Evolutionary conservation across 1,284 basidiomycete species (phyloP).

Genomic region (Ustilago cynodontis): DNA sequence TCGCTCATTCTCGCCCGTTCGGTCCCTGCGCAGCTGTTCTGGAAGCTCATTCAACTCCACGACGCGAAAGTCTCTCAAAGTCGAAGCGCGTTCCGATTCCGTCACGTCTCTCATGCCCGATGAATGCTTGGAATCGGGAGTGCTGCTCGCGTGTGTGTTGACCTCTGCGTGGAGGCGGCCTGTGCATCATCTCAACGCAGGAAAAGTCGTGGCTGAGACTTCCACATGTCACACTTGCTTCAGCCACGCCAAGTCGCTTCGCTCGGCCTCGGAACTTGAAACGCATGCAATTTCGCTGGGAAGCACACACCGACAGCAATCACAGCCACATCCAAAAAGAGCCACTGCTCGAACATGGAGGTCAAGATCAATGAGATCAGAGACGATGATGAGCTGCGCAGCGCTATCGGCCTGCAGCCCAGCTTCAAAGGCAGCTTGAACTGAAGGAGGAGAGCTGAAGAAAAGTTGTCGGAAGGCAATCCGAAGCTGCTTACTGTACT

Average conservation of each 20-base stretch:
- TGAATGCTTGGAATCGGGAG: neutral
- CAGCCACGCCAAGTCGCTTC: neutral
- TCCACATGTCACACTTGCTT: neutral
- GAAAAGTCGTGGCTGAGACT: neutral
- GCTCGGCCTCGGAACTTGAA: constrained; percentile 10
- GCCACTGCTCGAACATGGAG: neutral
- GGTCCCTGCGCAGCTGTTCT: constrained; percentile 18
- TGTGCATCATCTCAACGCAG: neutral
- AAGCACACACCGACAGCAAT: neutral
- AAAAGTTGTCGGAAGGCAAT: neutral
- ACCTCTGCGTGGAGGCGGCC: neutral
- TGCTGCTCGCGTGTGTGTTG: neutral
- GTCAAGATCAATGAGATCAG: neutral
- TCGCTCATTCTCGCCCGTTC: no score
- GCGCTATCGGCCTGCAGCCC: no score
- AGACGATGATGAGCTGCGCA: no score
- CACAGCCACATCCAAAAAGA: neutral
- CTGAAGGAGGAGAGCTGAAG: no score
- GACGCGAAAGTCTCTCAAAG: constrained; percentile 18
- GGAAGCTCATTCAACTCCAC: constrained; percentile 14
- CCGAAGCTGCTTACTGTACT: no score
- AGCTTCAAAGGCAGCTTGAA: no score
- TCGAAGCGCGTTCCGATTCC: constrained; percentile 18
- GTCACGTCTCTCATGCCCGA: neutral
- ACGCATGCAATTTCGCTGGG: neutral